Evolutionary conservation across 495 filamentous ascomycete species (phyloP).

Genomic region (Darksidea phi): DNA sequence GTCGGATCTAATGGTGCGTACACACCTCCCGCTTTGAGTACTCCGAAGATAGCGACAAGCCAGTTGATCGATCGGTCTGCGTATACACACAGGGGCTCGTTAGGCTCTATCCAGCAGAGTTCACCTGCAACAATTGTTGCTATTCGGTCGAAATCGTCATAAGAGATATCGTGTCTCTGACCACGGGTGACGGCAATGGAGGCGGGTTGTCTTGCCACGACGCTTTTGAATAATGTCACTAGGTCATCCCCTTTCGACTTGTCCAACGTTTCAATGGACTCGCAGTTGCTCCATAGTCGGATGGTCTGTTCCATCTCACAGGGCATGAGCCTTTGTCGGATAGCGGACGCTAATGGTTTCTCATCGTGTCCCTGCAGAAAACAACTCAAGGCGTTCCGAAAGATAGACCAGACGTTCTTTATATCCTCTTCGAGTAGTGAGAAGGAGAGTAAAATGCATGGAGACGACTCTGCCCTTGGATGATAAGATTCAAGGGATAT

Average conservation of each 20-base stretch:
- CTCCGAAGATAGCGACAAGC: slow-evolving; percentile 42
- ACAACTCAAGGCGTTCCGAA: no score
- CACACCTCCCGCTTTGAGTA: slow-evolving; percentile 40
- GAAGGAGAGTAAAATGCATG: neutral
- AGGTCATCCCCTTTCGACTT: neutral
- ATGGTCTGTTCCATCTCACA: neutral
- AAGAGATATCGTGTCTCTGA: neutral
- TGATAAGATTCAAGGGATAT: neutral
- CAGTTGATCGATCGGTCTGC: slow-evolving; percentile 44
- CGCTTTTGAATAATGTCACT: neutral
- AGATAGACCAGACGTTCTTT: no score
- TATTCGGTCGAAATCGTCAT: neutral
- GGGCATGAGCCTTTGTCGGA: neutral
- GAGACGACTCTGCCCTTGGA: neutral
- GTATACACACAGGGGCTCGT: slow-evolving; percentile 37
- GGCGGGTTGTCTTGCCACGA: neutral
- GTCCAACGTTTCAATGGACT: neutral
- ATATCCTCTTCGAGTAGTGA: neutral
- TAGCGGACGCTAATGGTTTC: neutral
- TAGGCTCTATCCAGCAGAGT: slow-evolving; percentile 11
- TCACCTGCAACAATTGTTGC: neutral
- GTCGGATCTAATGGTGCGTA: slow-evolving; percentile 37
- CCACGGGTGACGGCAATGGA: neutral
- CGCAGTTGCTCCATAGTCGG: neutral
- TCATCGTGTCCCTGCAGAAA: neutral